Base-by-base conservation (phyloP, 2,329 filamentous ascomycete genomes). In the Colletotrichum costaricense region DNA sequence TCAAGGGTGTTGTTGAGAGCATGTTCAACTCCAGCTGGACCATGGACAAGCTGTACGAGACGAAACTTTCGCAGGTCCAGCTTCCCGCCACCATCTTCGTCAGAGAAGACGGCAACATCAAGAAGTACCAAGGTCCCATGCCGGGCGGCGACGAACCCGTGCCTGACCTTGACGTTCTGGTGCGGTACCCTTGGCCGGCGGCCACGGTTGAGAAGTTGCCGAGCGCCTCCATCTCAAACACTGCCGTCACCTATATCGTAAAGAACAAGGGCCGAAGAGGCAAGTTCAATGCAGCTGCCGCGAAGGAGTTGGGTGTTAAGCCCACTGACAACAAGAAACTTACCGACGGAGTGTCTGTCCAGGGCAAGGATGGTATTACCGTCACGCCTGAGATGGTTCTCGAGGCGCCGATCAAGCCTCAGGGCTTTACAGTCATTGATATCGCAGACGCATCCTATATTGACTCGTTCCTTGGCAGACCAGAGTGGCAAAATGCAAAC, bases 371-470 rank as follows among this genome's bases (percentile, higher is more conserved):
- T 77, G 95, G 94, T 5, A 87, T 86, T 7, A 88, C 88, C 0
- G 90, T 99, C 35, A 97, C 93, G 0, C 93, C 96, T 1, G 93
- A 97, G 0, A 97, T 97, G 92, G 95, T 98, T 1, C 79, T 99
- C 64, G 94, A 89, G 1, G 86, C 91, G 12, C 83, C 88, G 3
- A 88, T 91, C 68, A 87, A 89, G 6, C 95, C 95, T 12, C 89
- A 87, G 68, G 95, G 94, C 2, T 87, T 98, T 75, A 93, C 94
- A 9, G 87, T 99, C 8, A 86, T 97, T 54, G 95, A 98, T 77
- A 81, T 99, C 8, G 94, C 95, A 1, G 89, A 92, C 16, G 74
- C 81, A 1, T 89, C 91, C 8, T 95, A 97, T 78, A 84, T 98
- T 30, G 90, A 92, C 14, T 83, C 88, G 6, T 87, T 98, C 65